Conservation (phyloP, 176 grass and related monocot species). For the Bolboschoenus planiculmis region DNA sequence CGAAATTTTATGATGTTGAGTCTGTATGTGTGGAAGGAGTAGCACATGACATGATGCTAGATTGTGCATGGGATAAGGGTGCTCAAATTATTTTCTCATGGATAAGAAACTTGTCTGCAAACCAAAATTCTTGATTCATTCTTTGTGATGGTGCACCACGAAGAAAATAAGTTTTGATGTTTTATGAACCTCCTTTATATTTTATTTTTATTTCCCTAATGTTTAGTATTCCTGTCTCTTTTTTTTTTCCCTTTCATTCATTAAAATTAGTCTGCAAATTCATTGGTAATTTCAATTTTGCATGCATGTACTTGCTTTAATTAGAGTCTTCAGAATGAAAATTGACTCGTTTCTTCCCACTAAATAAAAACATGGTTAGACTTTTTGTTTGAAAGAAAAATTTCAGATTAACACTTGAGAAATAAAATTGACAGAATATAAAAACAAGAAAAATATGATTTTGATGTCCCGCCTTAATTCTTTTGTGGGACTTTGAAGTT, state of each 20-base stretch:
- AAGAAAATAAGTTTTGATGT: neutral
- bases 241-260: too few relatives aligned
- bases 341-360: too few relatives aligned
- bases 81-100: conserved; percentile 59
- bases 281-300: neutral
- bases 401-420: too few relatives aligned
- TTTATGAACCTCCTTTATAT: neutral
- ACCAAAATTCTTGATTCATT: neutral
- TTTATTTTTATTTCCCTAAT: neutral
- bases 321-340: too few relatives aligned
- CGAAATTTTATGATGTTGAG: conserved; percentile 60
- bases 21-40: conserved; percentile 54
- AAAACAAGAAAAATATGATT: too few relatives aligned
- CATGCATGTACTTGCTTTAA: neutral
- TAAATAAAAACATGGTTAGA: too few relatives aligned
- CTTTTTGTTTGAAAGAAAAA: too few relatives aligned
- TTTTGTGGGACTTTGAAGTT: too few relatives aligned
- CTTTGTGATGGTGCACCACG: neutral
- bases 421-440: too few relatives aligned
- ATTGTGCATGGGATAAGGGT: conserved; percentile 76
- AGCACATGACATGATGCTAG: conserved; percentile 94
- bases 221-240: neutral
- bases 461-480: too few relatives aligned
- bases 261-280: too few relatives aligned
- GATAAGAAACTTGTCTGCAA: conserved; percentile 32